Evolutionary conservation across 2,329 filamentous ascomycete genomes (phyloP).

Genomic region (Diaporthe sp.): DNA sequence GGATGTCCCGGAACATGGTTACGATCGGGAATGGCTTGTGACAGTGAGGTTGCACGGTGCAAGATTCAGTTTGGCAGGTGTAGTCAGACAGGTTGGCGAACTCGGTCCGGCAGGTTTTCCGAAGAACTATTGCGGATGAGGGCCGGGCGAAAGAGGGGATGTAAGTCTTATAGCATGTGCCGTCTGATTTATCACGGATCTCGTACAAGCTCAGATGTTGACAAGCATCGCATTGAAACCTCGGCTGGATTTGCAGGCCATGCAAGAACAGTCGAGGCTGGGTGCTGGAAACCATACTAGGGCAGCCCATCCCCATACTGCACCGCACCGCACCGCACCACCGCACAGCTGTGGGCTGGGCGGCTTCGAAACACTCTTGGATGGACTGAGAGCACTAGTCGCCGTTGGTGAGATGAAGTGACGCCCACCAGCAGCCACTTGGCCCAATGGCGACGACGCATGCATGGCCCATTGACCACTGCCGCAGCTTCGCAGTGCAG

Average conservation of each 20-base stretch:
- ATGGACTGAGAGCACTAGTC: slow-evolving; percentile 13
- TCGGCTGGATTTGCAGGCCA: slow-evolving; percentile 20
- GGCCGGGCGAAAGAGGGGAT: slow-evolving; percentile 13
- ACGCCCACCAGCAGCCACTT: not conserved
- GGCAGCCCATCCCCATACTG: not conserved
- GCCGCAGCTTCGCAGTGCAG: slow-evolving; percentile 3
- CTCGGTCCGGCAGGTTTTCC: slow-evolving; percentile 26
- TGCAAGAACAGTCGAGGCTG: slow-evolving; percentile 8
- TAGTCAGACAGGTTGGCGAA: slow-evolving; percentile 20
- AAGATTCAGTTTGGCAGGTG: slow-evolving; percentile 3
- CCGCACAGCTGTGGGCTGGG: slow-evolving; percentile 9
- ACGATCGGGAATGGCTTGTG: slow-evolving; percentile 4
- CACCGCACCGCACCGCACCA: not conserved
- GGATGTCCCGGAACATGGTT: slow-evolving; percentile 36
- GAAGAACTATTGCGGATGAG: not conserved
- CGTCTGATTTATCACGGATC: slow-evolving; percentile 22
- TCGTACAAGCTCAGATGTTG: slow-evolving; percentile 28
- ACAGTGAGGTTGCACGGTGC: slow-evolving; percentile 7
- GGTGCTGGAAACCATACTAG: not conserved
- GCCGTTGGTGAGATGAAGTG: slow-evolving; percentile 23
- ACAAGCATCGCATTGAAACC: slow-evolving; percentile 25
- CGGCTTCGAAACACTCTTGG: slow-evolving; percentile 1
- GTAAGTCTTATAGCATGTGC: slow-evolving; percentile 29
- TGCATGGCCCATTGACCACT: not conserved
- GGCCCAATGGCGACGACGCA: slow-evolving; percentile 10